Conservation (phyloP, 495 filamentous ascomycete species). For the Penicillium coffeae region DNA sequence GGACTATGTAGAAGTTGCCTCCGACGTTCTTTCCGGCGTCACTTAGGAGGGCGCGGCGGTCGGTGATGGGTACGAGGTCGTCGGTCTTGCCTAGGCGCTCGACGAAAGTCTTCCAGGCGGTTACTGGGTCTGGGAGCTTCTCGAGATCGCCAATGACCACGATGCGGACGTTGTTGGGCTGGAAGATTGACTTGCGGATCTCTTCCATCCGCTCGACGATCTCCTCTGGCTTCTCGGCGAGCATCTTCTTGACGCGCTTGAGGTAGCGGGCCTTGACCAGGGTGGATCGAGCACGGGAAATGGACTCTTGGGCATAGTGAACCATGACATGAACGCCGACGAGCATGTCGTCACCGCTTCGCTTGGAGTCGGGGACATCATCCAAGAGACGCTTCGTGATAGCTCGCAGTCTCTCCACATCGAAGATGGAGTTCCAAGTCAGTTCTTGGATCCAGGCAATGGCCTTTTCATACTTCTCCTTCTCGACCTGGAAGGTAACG, state of each 20-base stretch:
- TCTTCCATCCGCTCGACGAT: slow-evolving; percentile 73
- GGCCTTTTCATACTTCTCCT: slow-evolving; percentile 76
- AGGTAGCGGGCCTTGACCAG: slow-evolving; percentile 87
- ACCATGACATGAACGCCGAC: slow-evolving; percentile 76
- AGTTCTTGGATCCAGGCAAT: slow-evolving; percentile 85
- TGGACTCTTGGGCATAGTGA: slow-evolving; percentile 67
- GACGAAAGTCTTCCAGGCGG: slow-evolving; percentile 70
- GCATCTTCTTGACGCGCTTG: slow-evolving; percentile 71
- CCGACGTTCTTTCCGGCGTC: slow-evolving; percentile 70
- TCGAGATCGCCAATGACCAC: slow-evolving; percentile 78
- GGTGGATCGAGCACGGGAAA: slow-evolving; percentile 71
- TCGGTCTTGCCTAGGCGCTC: slow-evolving; percentile 41
- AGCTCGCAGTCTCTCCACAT: slow-evolving; percentile 72
- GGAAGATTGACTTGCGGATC: slow-evolving; percentile 68
- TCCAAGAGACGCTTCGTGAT: slow-evolving; percentile 85
- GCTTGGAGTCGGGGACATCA: slow-evolving; percentile 90
- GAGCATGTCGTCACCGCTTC: slow-evolving; percentile 68
- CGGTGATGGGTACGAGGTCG: slow-evolving; percentile 56
- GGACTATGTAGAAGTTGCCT: slow-evolving; percentile 70
- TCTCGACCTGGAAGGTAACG: slow-evolving; percentile 80
- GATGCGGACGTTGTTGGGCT: slow-evolving; percentile 77
- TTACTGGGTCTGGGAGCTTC: slow-evolving; percentile 74
- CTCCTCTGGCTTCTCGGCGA: slow-evolving; percentile 65
- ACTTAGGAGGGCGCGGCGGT: slow-evolving; percentile 60
- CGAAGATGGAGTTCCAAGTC: slow-evolving; percentile 84